A percentile compares a stretch with the other conserved stretches of the same genome.
phyloP scores from a whole-genome alignment of 108 stramenopile genomes.

The Cylindrotheca closterium region DNA sequence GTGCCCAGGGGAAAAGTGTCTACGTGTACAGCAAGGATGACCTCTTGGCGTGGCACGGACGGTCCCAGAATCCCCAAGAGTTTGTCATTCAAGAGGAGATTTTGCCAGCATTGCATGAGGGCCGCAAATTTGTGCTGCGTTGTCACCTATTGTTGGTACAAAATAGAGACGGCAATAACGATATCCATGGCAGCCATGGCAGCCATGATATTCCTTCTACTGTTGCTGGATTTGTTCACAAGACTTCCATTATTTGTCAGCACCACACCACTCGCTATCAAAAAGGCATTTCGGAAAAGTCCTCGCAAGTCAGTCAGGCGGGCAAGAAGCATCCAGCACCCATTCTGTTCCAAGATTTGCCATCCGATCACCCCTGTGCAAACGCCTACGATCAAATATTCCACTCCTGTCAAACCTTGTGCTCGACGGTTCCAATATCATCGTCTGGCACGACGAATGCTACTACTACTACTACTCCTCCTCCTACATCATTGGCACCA shows the following conservation, averaged over 20 bases:
- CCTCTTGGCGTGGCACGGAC: background rate
- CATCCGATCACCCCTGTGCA: conserved; percentile 2
- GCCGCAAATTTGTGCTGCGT: conserved; percentile 9
- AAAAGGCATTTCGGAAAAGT: too few species aligned
- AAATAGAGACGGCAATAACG: background rate
- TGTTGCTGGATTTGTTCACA: too few species aligned
- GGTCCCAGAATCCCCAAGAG: conserved; percentile 9
- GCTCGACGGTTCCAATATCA: background rate
- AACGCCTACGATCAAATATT: background rate
- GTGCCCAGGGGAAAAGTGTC: conserved; percentile 16
- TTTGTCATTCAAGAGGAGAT: conserved; percentile 12
- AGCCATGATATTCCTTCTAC: too few species aligned
- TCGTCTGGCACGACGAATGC: background rate
- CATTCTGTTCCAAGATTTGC: too few species aligned
- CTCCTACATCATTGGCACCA: background rate
- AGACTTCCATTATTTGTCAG: too few species aligned
- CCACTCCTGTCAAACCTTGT: background rate
- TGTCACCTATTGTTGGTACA: conserved; percentile 2
- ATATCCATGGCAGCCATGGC: background rate
- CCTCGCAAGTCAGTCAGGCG: too few species aligned
- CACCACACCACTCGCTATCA: too few species aligned
- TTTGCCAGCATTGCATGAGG: background rate
- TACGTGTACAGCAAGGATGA: conserved; percentile 1
- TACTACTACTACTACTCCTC: background rate
- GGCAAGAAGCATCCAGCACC: too few species aligned